Percentiles rank a stretch among this genome's conserved stretches.
Evolutionary conservation across 139 green algal genomes (phyloP).

Genomic region (Zygnema cylindricum): DNA sequence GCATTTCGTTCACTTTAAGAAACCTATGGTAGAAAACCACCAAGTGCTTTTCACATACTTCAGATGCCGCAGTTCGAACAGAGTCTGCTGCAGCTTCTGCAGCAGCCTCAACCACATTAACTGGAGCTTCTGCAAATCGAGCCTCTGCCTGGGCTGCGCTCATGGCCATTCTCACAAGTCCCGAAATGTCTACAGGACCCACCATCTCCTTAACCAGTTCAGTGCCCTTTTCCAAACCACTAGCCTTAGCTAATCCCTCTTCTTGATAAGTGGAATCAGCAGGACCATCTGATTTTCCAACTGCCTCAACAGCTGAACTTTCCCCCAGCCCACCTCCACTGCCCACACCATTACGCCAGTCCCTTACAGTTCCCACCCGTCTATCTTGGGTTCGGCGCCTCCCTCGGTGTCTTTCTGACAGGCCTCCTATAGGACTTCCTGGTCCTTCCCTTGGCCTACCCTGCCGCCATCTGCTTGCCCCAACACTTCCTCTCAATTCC

Average conservation of each 20-base stretch:
- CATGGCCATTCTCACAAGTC: neutral
- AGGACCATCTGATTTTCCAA: neutral
- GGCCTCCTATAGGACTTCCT: neutral
- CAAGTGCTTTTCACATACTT: slow-evolving; percentile 14
- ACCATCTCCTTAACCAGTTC: neutral
- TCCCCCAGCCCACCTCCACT: neutral
- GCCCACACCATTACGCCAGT: slow-evolving; percentile 15
- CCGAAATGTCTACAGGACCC: slow-evolving; percentile 35
- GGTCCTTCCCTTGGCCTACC: neutral
- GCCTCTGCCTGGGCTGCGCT: slow-evolving; percentile 32
- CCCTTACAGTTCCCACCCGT: slow-evolving; percentile 12
- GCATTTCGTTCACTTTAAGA: too few species aligned
- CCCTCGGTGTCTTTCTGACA: neutral
- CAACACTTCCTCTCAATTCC: neutral
- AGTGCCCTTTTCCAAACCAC: neutral
- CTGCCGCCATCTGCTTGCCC: neutral
- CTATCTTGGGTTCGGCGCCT: neutral
- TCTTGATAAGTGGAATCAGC: neutral
- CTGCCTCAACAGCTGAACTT: slow-evolving; percentile 2
- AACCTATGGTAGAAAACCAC: too few species aligned
- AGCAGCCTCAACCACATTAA: slow-evolving; percentile 43
- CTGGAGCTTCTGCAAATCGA: slow-evolving; percentile 9
- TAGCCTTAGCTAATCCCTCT: neutral
- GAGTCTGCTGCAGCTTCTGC: slow-evolving; percentile 43
- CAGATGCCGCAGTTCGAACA: neutral